These are phyloP conservation scores for Pholiota adiposa DNA, from an alignment of 1,284 basidiomycete genomes.

Conservation along the genomic window DNA sequence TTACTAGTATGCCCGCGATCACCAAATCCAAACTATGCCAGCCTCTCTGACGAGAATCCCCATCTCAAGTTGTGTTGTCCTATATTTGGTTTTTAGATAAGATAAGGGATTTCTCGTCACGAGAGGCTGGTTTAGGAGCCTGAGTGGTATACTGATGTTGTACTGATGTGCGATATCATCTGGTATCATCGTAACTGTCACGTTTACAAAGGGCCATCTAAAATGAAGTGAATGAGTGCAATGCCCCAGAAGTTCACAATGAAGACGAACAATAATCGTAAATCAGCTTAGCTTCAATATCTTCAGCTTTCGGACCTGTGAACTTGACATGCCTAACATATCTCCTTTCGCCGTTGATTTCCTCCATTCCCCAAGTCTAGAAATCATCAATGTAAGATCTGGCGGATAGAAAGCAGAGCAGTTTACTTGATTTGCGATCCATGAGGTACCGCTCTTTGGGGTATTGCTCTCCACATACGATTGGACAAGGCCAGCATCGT, in stretches of 20 bases:
- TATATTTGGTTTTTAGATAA: too few species aligned
- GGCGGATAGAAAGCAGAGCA: neutral
- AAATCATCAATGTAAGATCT: neutral
- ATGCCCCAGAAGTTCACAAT: neutral
- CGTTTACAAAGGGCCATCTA: conserved; percentile 16
- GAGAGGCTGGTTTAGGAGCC: too few species aligned
- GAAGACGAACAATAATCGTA: conserved; percentile 62
- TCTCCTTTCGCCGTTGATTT: conserved; percentile 59
- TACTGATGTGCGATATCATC: neutral
- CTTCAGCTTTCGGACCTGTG: conserved; percentile 62
- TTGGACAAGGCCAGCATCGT: conserved; percentile 54
- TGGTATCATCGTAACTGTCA: neutral
- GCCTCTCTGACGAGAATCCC: too few species aligned
- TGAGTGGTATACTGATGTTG: too few species aligned
- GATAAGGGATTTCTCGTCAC: too few species aligned
- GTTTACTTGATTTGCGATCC: conserved; percentile 60
- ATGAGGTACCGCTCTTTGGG: conserved; percentile 51
- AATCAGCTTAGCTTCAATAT: conserved; percentile 59
- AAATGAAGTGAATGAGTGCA: neutral
- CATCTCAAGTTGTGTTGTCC: too few species aligned
- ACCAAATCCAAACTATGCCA: too few species aligned
- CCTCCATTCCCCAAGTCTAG: conserved; percentile 75
- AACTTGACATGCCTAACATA: conserved; percentile 68
- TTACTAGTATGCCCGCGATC: too few species aligned
- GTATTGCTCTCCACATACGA: conserved; percentile 57